These are phyloP conservation scores for Melastoma candidum DNA, from an alignment of 441 rosid genomes.

Conservation along the genomic window DNA sequence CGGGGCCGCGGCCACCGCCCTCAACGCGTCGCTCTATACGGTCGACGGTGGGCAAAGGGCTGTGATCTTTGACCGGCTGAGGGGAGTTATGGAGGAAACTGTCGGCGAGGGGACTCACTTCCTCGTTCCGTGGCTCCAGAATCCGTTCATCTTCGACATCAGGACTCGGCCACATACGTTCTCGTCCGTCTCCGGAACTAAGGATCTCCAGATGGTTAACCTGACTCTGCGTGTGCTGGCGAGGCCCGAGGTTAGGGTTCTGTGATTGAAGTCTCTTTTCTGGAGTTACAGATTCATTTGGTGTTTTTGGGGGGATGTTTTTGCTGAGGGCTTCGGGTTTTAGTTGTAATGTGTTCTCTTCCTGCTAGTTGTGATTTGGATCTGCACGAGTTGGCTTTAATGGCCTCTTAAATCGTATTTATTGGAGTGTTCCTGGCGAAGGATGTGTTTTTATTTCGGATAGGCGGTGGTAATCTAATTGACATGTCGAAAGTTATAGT, in stretches of 20 bases:
- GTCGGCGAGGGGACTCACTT: constrained; percentile 90
- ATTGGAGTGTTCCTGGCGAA: too few relatives aligned
- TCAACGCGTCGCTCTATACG: constrained; percentile 65
- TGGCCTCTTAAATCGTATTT: too few relatives aligned
- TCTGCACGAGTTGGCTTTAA: too few relatives aligned
- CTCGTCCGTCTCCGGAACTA: constrained; percentile 89
- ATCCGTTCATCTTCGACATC: constrained; percentile 74
- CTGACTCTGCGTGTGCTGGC: constrained; percentile 94
- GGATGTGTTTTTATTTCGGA: too few relatives aligned
- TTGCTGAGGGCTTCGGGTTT: too few relatives aligned
- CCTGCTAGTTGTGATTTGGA: too few relatives aligned
- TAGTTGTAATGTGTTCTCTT: too few relatives aligned
- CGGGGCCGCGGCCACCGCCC: constrained; percentile 55
- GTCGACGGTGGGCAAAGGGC: constrained; percentile 96
- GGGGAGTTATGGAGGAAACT: constrained; percentile 74
- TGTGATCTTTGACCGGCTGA: constrained; percentile 77
- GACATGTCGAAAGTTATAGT: too few relatives aligned
- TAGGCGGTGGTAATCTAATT: too few relatives aligned
- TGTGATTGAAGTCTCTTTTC: too few relatives aligned
- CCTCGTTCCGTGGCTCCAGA: constrained; percentile 82
- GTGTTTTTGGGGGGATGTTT: too few relatives aligned
- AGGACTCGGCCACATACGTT: constrained; percentile 88
- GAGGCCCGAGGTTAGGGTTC: constrained; percentile 58
- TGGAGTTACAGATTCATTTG: too few relatives aligned
- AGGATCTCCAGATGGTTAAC: constrained; percentile 98